phyloP scores from a whole-genome alignment of 768 basidiomycete genomes.

The Podaxis mareebaensis region DNA sequence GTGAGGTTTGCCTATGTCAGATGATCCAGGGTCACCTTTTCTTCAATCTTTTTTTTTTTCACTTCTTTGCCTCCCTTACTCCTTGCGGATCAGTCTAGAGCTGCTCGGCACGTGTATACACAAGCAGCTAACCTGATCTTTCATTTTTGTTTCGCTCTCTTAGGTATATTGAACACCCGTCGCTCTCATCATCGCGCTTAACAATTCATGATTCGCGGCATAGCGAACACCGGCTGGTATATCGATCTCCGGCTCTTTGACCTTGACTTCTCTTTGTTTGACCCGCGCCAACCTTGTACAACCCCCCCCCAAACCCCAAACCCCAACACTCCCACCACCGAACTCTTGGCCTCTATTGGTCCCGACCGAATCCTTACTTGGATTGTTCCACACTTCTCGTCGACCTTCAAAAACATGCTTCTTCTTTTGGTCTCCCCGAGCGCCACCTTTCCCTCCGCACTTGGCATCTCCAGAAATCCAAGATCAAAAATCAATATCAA shows the following conservation, averaged over 20 bases:
- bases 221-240: no score
- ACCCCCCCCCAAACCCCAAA: no score
- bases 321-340: no score
- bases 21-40: background rate
- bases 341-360: no score
- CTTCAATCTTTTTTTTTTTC: background rate
- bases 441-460: no score
- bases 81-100: background rate
- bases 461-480: no score
- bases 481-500: no score
- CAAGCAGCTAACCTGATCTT: background rate
- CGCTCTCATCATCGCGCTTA: background rate
- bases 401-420: no score
- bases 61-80: background rate
- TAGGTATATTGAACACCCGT: background rate
- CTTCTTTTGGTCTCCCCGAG: no score
- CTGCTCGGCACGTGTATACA: background rate
- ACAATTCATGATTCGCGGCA: background rate
- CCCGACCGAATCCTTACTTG: no score
- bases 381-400: no score
- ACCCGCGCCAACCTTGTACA: no score
- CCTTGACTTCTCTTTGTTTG: background rate
- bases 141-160: background rate
- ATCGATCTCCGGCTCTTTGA: background rate
- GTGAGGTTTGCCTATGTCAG: background rate